Base-by-base conservation (phyloP, 129 eudicot species). In the Deinandra increscens region DNA sequence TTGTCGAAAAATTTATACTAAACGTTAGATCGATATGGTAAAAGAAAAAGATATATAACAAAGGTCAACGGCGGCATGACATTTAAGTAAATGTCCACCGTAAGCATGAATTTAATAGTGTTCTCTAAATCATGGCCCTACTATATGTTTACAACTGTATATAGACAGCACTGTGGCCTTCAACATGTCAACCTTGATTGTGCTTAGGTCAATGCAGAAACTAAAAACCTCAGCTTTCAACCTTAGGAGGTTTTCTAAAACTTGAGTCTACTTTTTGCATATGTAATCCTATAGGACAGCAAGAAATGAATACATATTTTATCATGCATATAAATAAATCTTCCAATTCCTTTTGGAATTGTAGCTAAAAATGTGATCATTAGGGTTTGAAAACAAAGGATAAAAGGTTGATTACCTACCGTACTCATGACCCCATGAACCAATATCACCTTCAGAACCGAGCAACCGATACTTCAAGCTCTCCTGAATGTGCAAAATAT, bases 381-480 rank as follows among this genome's bases (percentile, higher is more conserved):
- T 46, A 54, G 14, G 37, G 39, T 55, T 55, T 65, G 31, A 7
- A 73, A 45, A 34, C 45, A 15, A n/a, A n/a, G n/a, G n/a, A 38
- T 38, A 59, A 43, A 20, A 56, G n/a, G n/a, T n/a, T 78, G 61
- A 79, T 78, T 63, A 94, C 99, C 99, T 89, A 48, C 89, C 96
- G 82, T 94, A 94, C 75, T 94, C 97, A 79, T 94, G 97, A n/a
- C 99, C 99, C 99, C 99, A 94, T 17, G 96, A 94, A 62, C 96
- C 96, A 73, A 94, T 94, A 79, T 94, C 97, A 74, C 97, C 99
- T 81, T 89, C 90, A 75, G 99, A 94, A 60, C 99, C 99, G 81
- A 94, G 69, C 64, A 94, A 75, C 29, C 97, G 84, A 78, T 87
- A 94, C 80, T 85, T 94, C 78, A 94, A 78, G 79, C 99, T 89